Percentiles rank a stretch among this genome's conserved stretches.
phyloP scores from a whole-genome alignment of 148 eudicot species.

The Silene uniflora region DNA sequence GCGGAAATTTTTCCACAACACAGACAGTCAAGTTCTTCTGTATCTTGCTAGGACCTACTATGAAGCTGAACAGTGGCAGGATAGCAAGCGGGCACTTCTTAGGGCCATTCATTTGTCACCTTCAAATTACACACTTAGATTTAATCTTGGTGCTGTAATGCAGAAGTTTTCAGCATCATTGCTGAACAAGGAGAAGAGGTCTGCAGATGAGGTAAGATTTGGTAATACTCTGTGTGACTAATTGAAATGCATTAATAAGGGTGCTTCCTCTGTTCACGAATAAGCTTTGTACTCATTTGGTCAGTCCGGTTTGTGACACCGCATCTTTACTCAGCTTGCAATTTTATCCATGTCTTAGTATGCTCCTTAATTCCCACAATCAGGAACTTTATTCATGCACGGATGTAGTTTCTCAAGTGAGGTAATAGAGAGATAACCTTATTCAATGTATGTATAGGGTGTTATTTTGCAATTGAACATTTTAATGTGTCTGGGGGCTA shows the following conservation, averaged over 20 bases:
- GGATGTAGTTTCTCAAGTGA: background rate
- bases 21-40: conserved; percentile 81
- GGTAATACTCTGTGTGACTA: background rate
- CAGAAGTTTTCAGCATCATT: conserved; percentile 95
- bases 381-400: background rate
- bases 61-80: conserved; percentile 99
- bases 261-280: background rate
- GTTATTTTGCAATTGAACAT: background rate
- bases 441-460: background rate
- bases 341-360: no score
- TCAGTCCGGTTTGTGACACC: background rate
- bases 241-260: background rate
- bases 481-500: background rate
- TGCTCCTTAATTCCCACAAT: background rate
- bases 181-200: conserved; percentile 74
- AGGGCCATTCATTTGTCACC: conserved; percentile 95
- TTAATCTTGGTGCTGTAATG: conserved; percentile 86
- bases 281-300: background rate
- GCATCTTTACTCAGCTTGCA: background rate
- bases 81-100: conserved; percentile 76
- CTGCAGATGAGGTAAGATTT: conserved; percentile 77
- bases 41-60: conserved; percentile 94
- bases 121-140: conserved; percentile 84
- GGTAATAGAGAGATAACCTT: background rate
- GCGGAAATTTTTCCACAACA: conserved; percentile 73